Evolutionary conservation across 345 rosid genomes (phyloP), one percentile per base, ranked within the genome.

Genomic region (Pugionium cornutum): DNA sequence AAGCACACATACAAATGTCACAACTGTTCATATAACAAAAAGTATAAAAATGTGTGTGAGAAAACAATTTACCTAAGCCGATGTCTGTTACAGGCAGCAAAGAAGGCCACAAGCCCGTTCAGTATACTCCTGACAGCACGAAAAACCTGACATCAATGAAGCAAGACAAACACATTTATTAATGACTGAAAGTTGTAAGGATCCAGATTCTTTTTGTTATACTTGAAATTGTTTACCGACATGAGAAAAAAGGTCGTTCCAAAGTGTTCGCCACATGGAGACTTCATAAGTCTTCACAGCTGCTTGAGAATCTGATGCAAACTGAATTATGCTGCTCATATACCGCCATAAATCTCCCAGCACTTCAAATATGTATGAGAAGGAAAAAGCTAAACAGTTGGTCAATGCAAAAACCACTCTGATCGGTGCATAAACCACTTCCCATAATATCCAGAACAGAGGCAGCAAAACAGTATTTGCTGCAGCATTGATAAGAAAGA

Each of bases 171-270:
- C 42, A 46, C 35, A 37, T 9, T 69, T 50, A 69, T 50, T 42
- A 7, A 50, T 49, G 26, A 31, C 0, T 29, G 2, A 9, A 18
- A 44, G 37, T 30, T 56, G 41, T 3, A 49, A 40, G 29, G 57
- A 26, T 33, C 39, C 11, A 1, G 34, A 53, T 45, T 26, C 39
- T 33, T 32, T 31, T 37, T 2, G 35, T 40, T 31, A 9, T n/a
- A 27, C 7, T 48, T 28, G 36, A 45, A 1, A 35, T 8, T 42
- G 32, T 58, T 69, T 9, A 75, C 78, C 11, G 64, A 91, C 97
- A 82, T 95, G 92, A 58, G 99, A 95, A 75, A 95, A 91, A 52
- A 95, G 91, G 69, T 95, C 99, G 66, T 86, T 87, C 99, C 98
- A 95, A 42, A 95, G 95, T 1, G 88, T 81, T 9, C 86, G 92